Evolutionary conservation across 163 green algal species (phyloP), one percentile per base, ranked within the genome.

Genomic region (Botryococcus braunii): DNA sequence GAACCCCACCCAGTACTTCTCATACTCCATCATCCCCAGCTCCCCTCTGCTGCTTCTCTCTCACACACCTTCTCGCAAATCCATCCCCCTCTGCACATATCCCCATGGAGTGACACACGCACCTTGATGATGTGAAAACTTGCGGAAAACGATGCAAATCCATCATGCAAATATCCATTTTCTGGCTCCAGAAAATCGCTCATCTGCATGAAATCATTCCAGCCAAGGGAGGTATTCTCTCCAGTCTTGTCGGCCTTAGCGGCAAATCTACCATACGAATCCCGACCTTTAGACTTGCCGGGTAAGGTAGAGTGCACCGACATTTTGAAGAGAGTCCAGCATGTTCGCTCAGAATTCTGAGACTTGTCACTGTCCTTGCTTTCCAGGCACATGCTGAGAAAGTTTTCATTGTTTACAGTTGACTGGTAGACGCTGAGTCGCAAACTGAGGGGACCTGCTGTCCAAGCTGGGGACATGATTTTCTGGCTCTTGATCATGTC

Each of bases 401-500:
- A 71, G 39, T 75, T 59, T 2, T 36, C 49, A 48, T 27, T 29
- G 31, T 31, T 59, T 8, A 89, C 80, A 34, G 71, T 69, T 3
- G 75, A 84, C 69, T 89, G 79, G 58, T 89, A 92, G 46, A 90
- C 84, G 59, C 74, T 85, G 23, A 91, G 70, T 4, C 82, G 78
- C 57, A 92, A 74, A 59, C 81, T 85, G 79, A 81, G 87, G n/a
- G 84, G 82, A 21, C 84, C 84, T 1, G 84, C 84, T 6, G 78
- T 69, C 67, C 90, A 92, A 3, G 82, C 76, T 32, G 85, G 85
- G 5, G 73, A 85, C 81, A 91, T 91, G 75, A 92, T 86, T 71
- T 92, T 92, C 82, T 92, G 85, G 56, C 78, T 88, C 75, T 79
- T 79, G 57, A 88, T 86, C 82, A 86, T 88, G 21, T 86, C 84